Conservation (phyloP, 2,329 filamentous ascomycete species). For the Lasiodiplodia citricola region DNA sequence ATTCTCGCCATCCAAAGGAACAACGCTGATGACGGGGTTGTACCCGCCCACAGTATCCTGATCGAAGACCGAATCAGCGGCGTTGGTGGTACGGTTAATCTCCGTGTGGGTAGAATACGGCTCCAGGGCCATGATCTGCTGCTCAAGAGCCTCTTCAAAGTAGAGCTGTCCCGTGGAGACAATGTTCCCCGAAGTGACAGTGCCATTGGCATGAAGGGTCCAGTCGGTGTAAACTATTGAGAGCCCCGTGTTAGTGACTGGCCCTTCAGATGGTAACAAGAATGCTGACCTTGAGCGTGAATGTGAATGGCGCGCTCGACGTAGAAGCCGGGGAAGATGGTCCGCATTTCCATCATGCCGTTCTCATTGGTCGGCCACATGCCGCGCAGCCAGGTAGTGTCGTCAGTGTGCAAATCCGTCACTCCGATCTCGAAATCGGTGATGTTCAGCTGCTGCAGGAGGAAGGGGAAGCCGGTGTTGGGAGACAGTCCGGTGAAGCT, state of each 20-base stretch:
- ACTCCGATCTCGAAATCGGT: conserved; percentile 28
- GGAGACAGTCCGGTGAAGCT: conserved; percentile 36
- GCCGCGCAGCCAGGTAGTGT: conserved; percentile 38
- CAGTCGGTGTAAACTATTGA: conserved; percentile 31
- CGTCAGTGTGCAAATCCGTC: conserved; percentile 36
- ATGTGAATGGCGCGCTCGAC: conserved; percentile 34
- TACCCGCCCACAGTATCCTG: conserved; percentile 29
- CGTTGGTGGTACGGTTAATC: conserved; percentile 45
- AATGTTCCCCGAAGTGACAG: conserved; percentile 37
- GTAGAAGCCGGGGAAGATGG: conserved; percentile 36
- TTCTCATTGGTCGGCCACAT: conserved; percentile 37
- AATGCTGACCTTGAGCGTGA: conserved; percentile 29
- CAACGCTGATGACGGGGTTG: conserved; percentile 34
- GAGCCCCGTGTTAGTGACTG: not conserved
- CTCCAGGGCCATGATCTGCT: conserved; percentile 42
- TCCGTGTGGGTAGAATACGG: conserved; percentile 42
- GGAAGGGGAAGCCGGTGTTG: conserved; percentile 24
- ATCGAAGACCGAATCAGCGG: conserved; percentile 31
- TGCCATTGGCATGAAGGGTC: conserved; percentile 35
- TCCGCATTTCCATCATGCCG: conserved; percentile 37
- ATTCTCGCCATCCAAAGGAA: conserved; percentile 42
- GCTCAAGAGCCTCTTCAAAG: conserved; percentile 37
- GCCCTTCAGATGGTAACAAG: no score
- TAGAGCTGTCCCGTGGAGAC: conserved; percentile 43
- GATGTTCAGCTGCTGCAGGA: conserved; percentile 39